Evolutionary conservation across 805 yeast genomes (phyloP), one percentile per base, ranked within the genome.

Genomic region (Starmera amethionina): DNA sequence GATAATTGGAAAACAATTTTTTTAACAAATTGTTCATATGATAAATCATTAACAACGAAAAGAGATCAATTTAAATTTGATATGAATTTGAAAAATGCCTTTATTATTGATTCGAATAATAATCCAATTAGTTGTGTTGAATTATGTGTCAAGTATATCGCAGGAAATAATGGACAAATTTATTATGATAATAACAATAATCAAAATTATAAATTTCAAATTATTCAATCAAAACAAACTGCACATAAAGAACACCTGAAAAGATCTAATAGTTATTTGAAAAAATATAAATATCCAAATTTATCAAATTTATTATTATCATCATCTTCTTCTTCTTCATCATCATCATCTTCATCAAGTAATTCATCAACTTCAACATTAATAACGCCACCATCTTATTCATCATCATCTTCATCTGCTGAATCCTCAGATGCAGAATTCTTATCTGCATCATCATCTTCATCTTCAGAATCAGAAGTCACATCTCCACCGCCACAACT

Each of bases 1-100:
- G 72, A 77, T 56, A 54, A 64, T 42, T 78, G 73, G 73, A 60
- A 64, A 38, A 67, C 71, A 51, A 68, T 48, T 47, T 72, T 69
- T 56, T 64, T 68, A 55, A 70, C 42, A 43, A 57, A 48, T 40
- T 51, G 42, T 22, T 39, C 52, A 8, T 52, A 54, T 37, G 50
- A 50, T 30, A 48, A 50, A 42, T 40, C 55, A 10, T 16, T 56
- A 25, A 44, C 47, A 36, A 18, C 42, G 1, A 37, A 39, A n/a
- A 67, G 55, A 40, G 73, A 68, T 46, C 64, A 62, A 46, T 68
- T 78, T 56, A 65, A 67, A 37, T 75, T 78, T 50, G 65, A 65
- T 37, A 65, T 77, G 32, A 71, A 72, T 31, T 54, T 71, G 42
- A 49, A 57, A 19, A 60, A 38, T 28, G 45, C 57, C 4, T 36